A percentile compares a stretch with the other conserved stretches of the same genome.
Conservation (phyloP, 495 filamentous ascomycete genomes). For the Acidomyces sp. region DNA sequence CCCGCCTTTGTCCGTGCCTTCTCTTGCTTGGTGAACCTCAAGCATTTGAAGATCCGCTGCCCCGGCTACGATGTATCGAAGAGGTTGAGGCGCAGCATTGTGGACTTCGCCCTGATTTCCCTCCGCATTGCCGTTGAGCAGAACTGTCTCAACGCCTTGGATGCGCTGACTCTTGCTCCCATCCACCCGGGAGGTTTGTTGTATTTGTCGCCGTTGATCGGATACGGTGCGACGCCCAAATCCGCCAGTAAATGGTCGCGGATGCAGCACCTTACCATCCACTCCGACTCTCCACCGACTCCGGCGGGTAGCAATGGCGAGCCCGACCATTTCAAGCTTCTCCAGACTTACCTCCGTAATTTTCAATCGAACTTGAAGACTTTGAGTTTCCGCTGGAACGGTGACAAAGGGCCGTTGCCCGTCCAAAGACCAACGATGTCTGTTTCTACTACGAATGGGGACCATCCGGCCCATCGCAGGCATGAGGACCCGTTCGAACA, state of each 20-base stretch:
- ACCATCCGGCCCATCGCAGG: slow-evolving; percentile 24
- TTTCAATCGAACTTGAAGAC: slow-evolving; percentile 49
- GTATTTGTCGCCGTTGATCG: slow-evolving; percentile 53
- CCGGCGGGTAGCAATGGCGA: slow-evolving; percentile 33
- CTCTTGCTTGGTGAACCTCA: slow-evolving; percentile 45
- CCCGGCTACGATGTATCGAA: slow-evolving; percentile 54
- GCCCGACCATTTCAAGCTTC: slow-evolving; percentile 61
- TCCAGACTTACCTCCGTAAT: slow-evolving; percentile 56
- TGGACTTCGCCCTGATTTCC: slow-evolving; percentile 73
- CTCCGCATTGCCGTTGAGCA: slow-evolving; percentile 64
- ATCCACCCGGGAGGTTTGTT: slow-evolving; percentile 57
- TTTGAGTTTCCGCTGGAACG: slow-evolving; percentile 58
- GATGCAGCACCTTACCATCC: slow-evolving; percentile 53
- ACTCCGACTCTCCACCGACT: slow-evolving; percentile 29
- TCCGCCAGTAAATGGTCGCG: slow-evolving; percentile 55
- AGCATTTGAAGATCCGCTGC: slow-evolving; percentile 56
- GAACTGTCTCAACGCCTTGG: slow-evolving; percentile 43
- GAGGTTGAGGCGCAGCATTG: slow-evolving; percentile 56
- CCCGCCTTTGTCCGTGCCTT: slow-evolving; percentile 62
- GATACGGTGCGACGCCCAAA: slow-evolving; percentile 52
- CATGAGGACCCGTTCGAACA: no score
- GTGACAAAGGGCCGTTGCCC: slow-evolving; percentile 52
- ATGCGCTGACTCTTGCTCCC: slow-evolving; percentile 48
- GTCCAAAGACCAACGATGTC: slow-evolving; percentile 44
- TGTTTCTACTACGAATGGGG: slow-evolving; percentile 24